phyloP scores from a whole-genome alignment of 2,329 filamentous ascomycete genomes.

The Apiospora saccharicola region DNA sequence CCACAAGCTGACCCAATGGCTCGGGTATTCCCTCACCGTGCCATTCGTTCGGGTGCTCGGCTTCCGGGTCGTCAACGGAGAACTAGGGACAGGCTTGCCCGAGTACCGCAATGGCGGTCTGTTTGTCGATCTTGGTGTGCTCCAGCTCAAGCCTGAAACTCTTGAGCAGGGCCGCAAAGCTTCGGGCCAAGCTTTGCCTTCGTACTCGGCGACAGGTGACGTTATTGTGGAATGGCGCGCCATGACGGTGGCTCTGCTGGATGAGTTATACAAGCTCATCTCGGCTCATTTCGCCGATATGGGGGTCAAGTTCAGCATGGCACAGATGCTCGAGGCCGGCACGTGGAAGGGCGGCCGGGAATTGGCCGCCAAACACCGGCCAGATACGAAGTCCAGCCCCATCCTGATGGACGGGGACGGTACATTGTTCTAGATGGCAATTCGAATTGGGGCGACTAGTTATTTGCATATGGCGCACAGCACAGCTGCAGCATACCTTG shows the following conservation, averaged over 20 bases:
- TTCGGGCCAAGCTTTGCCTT: conserved; percentile 72
- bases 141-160: conserved; percentile 77
- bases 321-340: conserved; percentile 93
- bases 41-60: conserved; percentile 84
- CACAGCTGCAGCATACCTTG: neutral
- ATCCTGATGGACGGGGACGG: conserved; percentile 85
- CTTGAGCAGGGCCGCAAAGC: conserved; percentile 70
- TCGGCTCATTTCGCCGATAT: conserved; percentile 68
- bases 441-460: neutral
- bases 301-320: conserved; percentile 76
- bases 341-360: conserved; percentile 95
- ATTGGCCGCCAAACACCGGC: conserved; percentile 78
- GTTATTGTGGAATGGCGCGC: conserved; percentile 84
- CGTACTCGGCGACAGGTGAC: conserved; percentile 77
- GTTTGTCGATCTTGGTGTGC: conserved; percentile 82
- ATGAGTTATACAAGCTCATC: conserved; percentile 73
- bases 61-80: conserved; percentile 80
- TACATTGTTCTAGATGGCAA: conserved; percentile 69
- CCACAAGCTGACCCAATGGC: conserved; percentile 95
- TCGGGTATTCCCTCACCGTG: conserved; percentile 92
- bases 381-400: conserved; percentile 82
- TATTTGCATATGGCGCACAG: neutral
- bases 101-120: conserved; percentile 94
- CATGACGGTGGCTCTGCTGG: conserved; percentile 76
- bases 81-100: conserved; percentile 85